Evolutionary conservation across 164 flowering plant genomes (phyloP).

Genomic region (Chloranthus sessilifolius): DNA sequence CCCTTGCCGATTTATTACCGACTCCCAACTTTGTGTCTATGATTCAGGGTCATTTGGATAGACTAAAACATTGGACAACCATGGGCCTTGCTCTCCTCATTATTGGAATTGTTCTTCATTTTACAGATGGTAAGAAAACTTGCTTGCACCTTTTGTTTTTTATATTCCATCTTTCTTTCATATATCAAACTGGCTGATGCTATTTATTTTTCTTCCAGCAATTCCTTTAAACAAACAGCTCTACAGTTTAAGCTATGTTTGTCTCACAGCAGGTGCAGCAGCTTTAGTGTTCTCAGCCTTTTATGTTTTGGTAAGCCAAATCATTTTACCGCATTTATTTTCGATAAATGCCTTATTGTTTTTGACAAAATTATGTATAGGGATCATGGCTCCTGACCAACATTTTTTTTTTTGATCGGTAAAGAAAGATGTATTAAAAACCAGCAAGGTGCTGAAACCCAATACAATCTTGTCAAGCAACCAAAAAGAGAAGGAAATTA

Average conservation of each 20-base stretch:
- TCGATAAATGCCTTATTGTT: too few relatives aligned
- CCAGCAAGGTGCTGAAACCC: too few relatives aligned
- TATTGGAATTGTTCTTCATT: conserved; percentile 63
- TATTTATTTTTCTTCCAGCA: conserved; percentile 40
- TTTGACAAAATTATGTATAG: too few relatives aligned
- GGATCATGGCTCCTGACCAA: too few relatives aligned
- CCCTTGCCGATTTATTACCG: too few relatives aligned
- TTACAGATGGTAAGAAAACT: conserved; percentile 53
- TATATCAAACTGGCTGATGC: not conserved
- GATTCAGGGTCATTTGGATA: conserved; percentile 56
- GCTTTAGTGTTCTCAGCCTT: conserved; percentile 66
- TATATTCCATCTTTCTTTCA: not conserved
- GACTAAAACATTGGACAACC: conserved; percentile 68
- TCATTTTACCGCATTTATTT: not conserved
- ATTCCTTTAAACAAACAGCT: conserved; percentile 86
- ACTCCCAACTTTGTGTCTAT: not conserved
- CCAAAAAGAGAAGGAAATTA: too few relatives aligned
- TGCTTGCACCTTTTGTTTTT: not conserved
- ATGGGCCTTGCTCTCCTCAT: conserved; percentile 53
- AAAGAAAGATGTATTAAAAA: too few relatives aligned
- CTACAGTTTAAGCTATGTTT: conserved; percentile 81
- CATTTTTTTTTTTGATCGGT: too few relatives aligned
- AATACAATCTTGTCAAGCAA: too few relatives aligned
- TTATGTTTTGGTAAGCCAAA: conserved; percentile 52
- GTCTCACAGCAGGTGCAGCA: conserved; percentile 87